Evolutionary conservation across 116 monocot species (phyloP).

Genomic region (Cymodocea nodosa): DNA sequence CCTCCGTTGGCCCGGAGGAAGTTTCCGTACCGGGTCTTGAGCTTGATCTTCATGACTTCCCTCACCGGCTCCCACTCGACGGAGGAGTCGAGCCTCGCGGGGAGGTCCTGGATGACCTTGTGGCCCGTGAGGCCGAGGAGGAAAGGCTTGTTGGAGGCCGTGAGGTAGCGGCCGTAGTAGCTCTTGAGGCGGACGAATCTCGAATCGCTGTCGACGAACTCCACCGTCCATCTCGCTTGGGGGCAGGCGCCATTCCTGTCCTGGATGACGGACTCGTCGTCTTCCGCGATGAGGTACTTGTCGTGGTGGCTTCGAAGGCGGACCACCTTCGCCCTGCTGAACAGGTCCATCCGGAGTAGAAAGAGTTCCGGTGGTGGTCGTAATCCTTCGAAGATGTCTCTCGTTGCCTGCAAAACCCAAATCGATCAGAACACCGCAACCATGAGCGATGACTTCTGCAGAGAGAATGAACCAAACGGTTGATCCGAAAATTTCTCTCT

Average conservation of each 20-base stretch:
- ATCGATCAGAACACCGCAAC: not conserved
- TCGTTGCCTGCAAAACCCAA: too few species aligned
- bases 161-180: constrained; percentile 45
- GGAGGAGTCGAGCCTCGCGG: constrained; percentile 52
- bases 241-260: constrained; percentile 40
- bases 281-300: constrained; percentile 61
- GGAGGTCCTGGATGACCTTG: constrained; percentile 49
- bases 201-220: constrained; percentile 14
- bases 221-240: constrained; percentile 42
- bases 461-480: too few species aligned
- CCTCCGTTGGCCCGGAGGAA: constrained; percentile 56
- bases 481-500: too few species aligned
- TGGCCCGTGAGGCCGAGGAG: constrained; percentile 47
- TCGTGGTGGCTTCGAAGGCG: constrained; percentile 65
- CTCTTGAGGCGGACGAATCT: constrained; percentile 32
- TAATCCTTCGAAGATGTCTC: too few species aligned
- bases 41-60: constrained; percentile 32
- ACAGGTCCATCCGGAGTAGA: constrained; percentile 60
- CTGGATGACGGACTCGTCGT: constrained; percentile 51
- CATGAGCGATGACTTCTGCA: too few species aligned
- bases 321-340: constrained; percentile 41
- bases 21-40: constrained; percentile 47
- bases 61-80: constrained; percentile 66
- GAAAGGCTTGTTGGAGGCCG: constrained; percentile 60
- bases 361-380: too few species aligned